Evolutionary conservation across 2,329 filamentous ascomycete species (phyloP), one percentile per base, ranked within the genome.

Genomic region (Pestalotiopsis sp.): DNA sequence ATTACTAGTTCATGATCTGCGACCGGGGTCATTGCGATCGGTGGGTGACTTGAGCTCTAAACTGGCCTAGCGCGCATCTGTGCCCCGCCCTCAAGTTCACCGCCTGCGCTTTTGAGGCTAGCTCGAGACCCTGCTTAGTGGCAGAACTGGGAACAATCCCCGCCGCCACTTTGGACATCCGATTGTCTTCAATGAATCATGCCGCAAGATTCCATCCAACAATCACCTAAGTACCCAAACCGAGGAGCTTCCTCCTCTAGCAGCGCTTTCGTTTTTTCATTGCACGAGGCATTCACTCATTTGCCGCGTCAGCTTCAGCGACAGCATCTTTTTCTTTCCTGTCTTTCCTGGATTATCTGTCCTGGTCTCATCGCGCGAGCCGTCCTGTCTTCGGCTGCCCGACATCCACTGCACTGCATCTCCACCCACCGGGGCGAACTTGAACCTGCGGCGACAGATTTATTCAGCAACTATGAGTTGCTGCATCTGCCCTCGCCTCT

Each of bases 401-500:
- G 23, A n/a, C 23, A 58, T 58, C 23, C 23, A n/a, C 20, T 25
- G n/a, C 27, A n/a, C 17, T 31, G 17, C 11, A 9, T 11, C 23
- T n/a, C 17, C 17, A 36, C 59, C n/a, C 17, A 23, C 7, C 55
- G 5, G 25, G n/a, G 58, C 23, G 14, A 36, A 39, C n/a, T 23
- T 20, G 36, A 59, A 14, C 23, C 20, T 23, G 23, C 20, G 23
- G 25, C 13, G 59, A 25, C n/a, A 13, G 6, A 36, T 27, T 58
- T 58, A 2, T 31, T 58, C 59, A 27, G 59, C 59, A n/a, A 61
- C 59, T 61, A 61, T 61, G 59, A 61, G 59, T 61, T 61, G 59
- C 20, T 27, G 36, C 59, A 36, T n/a, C 59, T 61, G 59, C 59
- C 20, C 14, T 39, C n/a, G 36, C 31, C 25, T 17, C 17, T 36